A percentile compares a stretch with the other conserved stretches of the same genome.
These are phyloP conservation scores for Tetradesmus obliquus DNA, from an alignment of 139 green algal species.

Conservation along the genomic window DNA sequence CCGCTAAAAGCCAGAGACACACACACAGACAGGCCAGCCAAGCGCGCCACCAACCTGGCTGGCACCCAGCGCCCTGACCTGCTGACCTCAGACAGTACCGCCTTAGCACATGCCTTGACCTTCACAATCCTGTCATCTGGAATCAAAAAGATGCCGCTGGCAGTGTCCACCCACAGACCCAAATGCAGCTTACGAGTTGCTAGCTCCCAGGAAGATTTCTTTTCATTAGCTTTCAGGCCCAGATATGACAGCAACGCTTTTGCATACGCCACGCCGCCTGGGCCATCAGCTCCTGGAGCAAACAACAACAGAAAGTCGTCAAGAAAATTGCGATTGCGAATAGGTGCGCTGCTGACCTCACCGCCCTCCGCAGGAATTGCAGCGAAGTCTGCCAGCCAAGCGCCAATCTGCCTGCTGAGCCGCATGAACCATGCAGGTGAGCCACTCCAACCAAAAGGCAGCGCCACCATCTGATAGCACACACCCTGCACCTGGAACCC, in stretches of 20 bases:
- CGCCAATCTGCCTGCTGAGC: background rate
- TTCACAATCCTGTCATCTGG: background rate
- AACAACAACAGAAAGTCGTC: too few relatives aligned
- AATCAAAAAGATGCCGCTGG: background rate
- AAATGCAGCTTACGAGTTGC: background rate
- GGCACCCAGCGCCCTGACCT: background rate
- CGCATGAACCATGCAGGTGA: constrained; percentile 18
- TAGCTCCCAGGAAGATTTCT: constrained; percentile 19
- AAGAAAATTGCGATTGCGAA: too few relatives aligned
- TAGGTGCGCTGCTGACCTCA: too few relatives aligned
- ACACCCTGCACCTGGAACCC: constrained; percentile 19
- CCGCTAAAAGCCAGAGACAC: constrained; percentile 14
- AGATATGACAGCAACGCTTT: background rate
- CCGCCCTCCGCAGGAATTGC: background rate
- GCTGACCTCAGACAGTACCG: constrained; percentile 12
- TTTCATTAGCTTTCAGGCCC: constrained; percentile 12
- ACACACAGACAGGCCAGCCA: too few relatives aligned
- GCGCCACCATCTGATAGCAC: too few relatives aligned
- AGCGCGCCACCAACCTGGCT: constrained; percentile 11
- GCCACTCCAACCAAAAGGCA: too few relatives aligned
- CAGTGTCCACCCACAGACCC: background rate
- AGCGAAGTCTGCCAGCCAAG: background rate
- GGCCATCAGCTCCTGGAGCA: too few relatives aligned
- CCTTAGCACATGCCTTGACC: constrained; percentile 17
- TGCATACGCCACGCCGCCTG: too few relatives aligned